Base-by-base conservation (phyloP, 441 rosid genomes). In the Adansonia grandidieri region DNA sequence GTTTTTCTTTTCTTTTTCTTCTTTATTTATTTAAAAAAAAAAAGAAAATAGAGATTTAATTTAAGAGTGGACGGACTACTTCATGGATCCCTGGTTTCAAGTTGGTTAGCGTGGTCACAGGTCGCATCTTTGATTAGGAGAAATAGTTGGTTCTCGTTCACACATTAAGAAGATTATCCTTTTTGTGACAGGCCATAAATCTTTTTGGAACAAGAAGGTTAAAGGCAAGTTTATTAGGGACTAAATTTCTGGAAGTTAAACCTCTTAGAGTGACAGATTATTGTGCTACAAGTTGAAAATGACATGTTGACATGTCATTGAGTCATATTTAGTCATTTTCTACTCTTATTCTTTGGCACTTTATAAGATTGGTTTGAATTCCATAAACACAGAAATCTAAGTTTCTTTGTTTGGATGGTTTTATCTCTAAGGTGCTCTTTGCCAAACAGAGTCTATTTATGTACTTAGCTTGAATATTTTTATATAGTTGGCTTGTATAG, bases 221-320 rank as follows among this genome's bases (percentile, higher is more conserved):
- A 1, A n/a, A 64, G 48, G 69, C 20, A 64, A 8, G 69, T 14
- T 44, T 67, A 24, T 5, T 44, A 19, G 10, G 53, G 37, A 67
- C 44, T 44, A 17, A 17, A 45, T 45, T 24, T 67, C 32, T 45
- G 53, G 71, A 44, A 67, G 28, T 67, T 42, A 17, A 66, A 66
- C 54, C 17, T 67, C 71, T 67, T 62, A 9, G n/a, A 40, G 14
- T 40, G 22, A 65, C 50, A 3, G 24, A 40, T 66, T 50, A 66
- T 42, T 66, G 71, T 66, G 24, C 14, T 42, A 66, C 24, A 66
- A n/a, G 15, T 66, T 66, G 24, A 42, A 66, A 66, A 66, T 66
- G 28, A 17, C 24, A 42, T 42, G 42, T 17, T 42, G 71, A 40
- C 70, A 40, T 65, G 17, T 42, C 50, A 40, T 40, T 9, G 70